phyloP scores from a whole-genome alignment of 164 flowering plant species.

The Warburgia ugandensis region DNA sequence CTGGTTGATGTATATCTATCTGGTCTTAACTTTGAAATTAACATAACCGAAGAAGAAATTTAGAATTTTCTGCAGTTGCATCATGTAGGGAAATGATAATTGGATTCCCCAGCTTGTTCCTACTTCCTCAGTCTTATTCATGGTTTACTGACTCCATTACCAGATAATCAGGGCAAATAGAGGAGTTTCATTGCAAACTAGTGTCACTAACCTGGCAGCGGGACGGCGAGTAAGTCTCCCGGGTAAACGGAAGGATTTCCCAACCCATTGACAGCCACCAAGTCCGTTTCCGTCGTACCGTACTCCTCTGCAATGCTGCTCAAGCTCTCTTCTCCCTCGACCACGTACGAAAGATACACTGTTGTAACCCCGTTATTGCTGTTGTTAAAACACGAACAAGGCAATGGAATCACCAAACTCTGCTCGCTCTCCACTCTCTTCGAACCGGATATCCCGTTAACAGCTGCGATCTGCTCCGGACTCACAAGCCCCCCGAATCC shows the following conservation, averaged over 20 bases:
- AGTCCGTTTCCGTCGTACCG: slow-evolving; percentile 11
- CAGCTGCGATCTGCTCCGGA: slow-evolving; percentile 16
- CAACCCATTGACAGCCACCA: slow-evolving; percentile 18
- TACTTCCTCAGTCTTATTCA: no score
- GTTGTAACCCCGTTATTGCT: slow-evolving; percentile 14
- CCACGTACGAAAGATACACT: slow-evolving; percentile 23
- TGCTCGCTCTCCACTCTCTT: slow-evolving; percentile 9
- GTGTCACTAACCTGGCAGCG: slow-evolving; percentile 26
- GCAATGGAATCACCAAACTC: slow-evolving; percentile 18
- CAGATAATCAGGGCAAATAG: no score
- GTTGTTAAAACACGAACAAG: slow-evolving; percentile 24
- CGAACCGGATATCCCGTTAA: slow-evolving; percentile 9
- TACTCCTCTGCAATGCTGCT: slow-evolving; percentile 12
- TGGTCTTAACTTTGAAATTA: no score
- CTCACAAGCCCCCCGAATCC: slow-evolving; percentile 27
- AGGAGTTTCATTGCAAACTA: no score
- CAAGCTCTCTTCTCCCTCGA: slow-evolving; percentile 20
- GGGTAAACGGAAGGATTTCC: slow-evolving; percentile 7
- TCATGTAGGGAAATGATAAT: no score
- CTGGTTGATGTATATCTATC: no score
- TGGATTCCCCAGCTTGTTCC: no score
- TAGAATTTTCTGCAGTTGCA: no score
- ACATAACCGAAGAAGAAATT: no score
- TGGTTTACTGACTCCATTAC: no score
- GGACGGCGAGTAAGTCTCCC: slow-evolving; percentile 25